A percentile compares a stretch with the other conserved stretches of the same genome.
phyloP scores from a whole-genome alignment of 805 yeast genomes.

The Priceomyces fermenticarens region DNA sequence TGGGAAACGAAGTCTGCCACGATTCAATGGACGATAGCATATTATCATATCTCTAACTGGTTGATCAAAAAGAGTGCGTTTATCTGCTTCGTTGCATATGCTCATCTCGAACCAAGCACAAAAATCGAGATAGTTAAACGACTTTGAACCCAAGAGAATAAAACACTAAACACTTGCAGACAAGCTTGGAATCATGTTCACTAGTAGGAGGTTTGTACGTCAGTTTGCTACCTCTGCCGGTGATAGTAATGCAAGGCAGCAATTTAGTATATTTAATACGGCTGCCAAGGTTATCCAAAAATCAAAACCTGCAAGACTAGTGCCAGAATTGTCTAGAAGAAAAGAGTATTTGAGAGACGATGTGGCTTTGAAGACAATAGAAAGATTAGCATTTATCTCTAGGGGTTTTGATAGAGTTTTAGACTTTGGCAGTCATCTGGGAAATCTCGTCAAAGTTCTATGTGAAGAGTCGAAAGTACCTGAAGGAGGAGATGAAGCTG shows the following conservation, averaged over 20 bases:
- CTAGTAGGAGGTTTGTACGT: constrained; percentile 8
- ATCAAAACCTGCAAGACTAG: constrained; percentile 44
- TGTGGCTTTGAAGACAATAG: constrained; percentile 68
- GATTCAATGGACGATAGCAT: too few species aligned
- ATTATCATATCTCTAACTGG: too few species aligned
- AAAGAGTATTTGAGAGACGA: constrained; percentile 76
- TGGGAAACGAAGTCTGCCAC: too few species aligned
- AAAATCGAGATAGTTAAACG: too few species aligned
- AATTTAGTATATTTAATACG: constrained; percentile 55
- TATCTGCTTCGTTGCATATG: too few species aligned
- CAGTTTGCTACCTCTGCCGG: constrained; percentile 25
- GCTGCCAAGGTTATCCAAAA: constrained; percentile 60
- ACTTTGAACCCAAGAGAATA: too few species aligned
- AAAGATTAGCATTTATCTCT: constrained; percentile 69
- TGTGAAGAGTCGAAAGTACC: constrained; percentile 25
- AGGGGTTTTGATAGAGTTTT: constrained; percentile 57
- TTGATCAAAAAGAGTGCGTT: too few species aligned
- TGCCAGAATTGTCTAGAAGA: constrained; percentile 44
- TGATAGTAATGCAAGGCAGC: constrained; percentile 12
- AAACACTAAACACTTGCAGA: background rate
- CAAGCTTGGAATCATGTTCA: constrained; percentile 3
- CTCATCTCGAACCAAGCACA: background rate
- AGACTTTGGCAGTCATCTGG: constrained; percentile 75
- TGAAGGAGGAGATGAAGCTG: constrained; percentile 30
- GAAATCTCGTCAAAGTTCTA: constrained; percentile 50